Evolutionary conservation across 352 stramenopile genomes (phyloP).

Genomic region (Pythium phragmiticola): DNA sequence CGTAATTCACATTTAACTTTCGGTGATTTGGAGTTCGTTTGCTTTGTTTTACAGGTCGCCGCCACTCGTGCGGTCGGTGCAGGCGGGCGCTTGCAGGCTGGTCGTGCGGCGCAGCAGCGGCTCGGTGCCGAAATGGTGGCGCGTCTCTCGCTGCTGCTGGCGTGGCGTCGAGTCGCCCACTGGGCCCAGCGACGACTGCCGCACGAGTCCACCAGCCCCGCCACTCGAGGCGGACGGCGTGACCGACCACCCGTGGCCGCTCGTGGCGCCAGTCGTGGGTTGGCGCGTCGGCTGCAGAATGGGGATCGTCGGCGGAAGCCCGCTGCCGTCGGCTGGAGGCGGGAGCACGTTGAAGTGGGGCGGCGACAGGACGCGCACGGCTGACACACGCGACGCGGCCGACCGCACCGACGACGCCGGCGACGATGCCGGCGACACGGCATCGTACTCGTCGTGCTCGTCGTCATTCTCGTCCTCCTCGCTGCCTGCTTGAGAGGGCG

Average conservation of each 20-base stretch:
- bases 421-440: slow-evolving; percentile 15
- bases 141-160: slow-evolving; percentile 2
- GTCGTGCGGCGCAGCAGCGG: slow-evolving; percentile 20
- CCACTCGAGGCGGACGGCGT: slow-evolving; percentile 15
- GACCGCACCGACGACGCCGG: slow-evolving; percentile 27
- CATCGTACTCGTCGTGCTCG: slow-evolving; percentile 15
- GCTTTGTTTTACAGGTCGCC: background rate
- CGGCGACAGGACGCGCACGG: slow-evolving; percentile 6
- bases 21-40: no score
- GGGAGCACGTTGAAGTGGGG: slow-evolving; percentile 12
- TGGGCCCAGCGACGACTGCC: background rate
- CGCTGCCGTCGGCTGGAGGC: background rate
- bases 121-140: slow-evolving; percentile 28
- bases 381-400: slow-evolving; percentile 12
- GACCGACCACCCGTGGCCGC: slow-evolving; percentile 29
- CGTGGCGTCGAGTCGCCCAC: background rate
- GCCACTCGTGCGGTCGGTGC: background rate
- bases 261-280: slow-evolving; percentile 18
- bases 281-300: slow-evolving; percentile 27
- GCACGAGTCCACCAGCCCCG: background rate
- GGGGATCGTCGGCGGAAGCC: slow-evolving; percentile 26
- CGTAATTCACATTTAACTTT: no score
- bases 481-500: slow-evolving; percentile 9
- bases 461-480: slow-evolving; percentile 11
- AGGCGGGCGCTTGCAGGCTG: slow-evolving; percentile 5